Percentiles rank a stretch among this genome's conserved stretches.
Conservation (phyloP, 2,329 filamentous ascomycete species). For the Metarhizium album region DNA sequence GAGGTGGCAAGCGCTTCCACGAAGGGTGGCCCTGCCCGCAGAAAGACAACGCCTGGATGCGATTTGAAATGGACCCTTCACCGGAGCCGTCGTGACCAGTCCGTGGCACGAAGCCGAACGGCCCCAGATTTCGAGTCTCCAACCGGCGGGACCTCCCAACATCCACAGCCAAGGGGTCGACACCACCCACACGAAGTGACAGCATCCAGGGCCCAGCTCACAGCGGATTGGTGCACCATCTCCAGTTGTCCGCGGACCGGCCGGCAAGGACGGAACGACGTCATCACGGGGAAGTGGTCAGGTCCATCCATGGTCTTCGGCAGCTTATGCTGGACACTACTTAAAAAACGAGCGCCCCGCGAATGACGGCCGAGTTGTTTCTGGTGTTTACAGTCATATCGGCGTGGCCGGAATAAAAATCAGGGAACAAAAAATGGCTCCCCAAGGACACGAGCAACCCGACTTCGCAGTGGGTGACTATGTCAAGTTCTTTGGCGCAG, state of each 20-base stretch:
- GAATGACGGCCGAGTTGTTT: background rate
- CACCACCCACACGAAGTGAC: too few relatives aligned
- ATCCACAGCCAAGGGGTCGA: background rate
- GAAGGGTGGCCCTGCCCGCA: too few relatives aligned
- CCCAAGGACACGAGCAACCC: slow-evolving; percentile 22
- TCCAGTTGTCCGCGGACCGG: background rate
- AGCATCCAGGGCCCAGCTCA: background rate
- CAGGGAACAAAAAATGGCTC: slow-evolving; percentile 11
- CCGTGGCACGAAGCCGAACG: too few relatives aligned
- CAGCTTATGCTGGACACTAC: background rate
- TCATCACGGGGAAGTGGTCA: slow-evolving; percentile 7
- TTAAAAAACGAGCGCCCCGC: background rate
- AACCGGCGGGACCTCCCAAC: background rate
- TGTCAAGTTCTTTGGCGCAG: slow-evolving; percentile 42
- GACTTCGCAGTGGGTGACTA: slow-evolving; percentile 34
- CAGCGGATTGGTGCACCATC: background rate
- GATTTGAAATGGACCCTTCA: too few relatives aligned
- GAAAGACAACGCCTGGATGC: too few relatives aligned
- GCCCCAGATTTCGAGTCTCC: background rate
- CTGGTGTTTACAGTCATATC: background rate
- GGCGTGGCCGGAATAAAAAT: too few relatives aligned
- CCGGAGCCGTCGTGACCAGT: too few relatives aligned
- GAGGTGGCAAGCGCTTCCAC: too few relatives aligned
- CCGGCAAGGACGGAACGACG: slow-evolving; percentile 9
- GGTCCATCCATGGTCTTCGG: background rate